Evolutionary conservation across 805 yeast genomes (phyloP).

Genomic region (Pichia occidentalis): DNA sequence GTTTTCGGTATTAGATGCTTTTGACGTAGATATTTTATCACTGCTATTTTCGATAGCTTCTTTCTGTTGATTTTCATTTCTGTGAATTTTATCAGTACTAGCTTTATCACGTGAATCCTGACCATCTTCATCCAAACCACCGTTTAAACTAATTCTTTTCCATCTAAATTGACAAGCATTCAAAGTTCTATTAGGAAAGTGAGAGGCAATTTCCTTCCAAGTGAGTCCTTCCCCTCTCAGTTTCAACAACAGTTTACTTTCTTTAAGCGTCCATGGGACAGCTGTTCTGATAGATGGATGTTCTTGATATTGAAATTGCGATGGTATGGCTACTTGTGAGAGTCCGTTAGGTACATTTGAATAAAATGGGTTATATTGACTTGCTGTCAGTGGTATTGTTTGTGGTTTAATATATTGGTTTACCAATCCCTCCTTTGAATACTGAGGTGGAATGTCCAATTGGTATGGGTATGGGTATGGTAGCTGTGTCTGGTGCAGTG

Average conservation of each 20-base stretch:
- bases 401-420: no score
- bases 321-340: no score
- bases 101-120: background rate
- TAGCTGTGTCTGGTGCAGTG: no score
- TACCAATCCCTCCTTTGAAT: no score
- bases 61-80: background rate
- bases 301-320: background rate
- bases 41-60: background rate
- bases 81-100: background rate
- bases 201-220: constrained; percentile 10
- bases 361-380: no score
- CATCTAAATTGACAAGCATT: constrained; percentile 14
- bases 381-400: background rate
- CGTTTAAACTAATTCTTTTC: constrained; percentile 9
- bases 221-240: constrained; percentile 6
- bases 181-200: constrained; percentile 7
- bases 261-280: constrained; percentile 8
- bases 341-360: no score
- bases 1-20: no score
- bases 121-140: constrained; percentile 2
- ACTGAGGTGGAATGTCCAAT: no score
- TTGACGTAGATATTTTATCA: background rate
- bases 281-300: constrained; percentile 1
- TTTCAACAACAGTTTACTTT: constrained; percentile 4
- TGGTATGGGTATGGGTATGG: no score